phyloP scores from a whole-genome alignment of 2,329 filamentous ascomycete species.

The Ceratocystis ficicola region DNA sequence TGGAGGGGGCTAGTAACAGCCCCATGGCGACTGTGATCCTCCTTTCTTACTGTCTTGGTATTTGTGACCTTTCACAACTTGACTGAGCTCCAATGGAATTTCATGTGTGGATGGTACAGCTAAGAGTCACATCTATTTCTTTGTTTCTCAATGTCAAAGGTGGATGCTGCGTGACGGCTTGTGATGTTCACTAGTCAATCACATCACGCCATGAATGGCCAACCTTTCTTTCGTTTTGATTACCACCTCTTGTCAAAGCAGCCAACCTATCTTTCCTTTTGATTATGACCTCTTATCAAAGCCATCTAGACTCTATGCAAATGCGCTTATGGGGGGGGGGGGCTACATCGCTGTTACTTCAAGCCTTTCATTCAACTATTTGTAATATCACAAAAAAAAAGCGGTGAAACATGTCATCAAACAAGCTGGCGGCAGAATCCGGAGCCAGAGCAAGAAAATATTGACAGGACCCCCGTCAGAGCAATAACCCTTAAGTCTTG shows the following conservation, averaged over 20 bases:
- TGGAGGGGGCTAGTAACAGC: neutral
- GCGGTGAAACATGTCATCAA: slow-evolving; percentile 3
- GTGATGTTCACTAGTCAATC: neutral
- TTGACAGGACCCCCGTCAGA: neutral
- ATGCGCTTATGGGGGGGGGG: too few relatives aligned
- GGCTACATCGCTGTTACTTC: neutral
- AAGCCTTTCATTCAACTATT: neutral
- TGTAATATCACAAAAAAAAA: neutral
- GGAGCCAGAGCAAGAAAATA: neutral
- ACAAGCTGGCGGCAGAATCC: neutral
- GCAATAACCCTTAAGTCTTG: neutral
- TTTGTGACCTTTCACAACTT: slow-evolving; percentile 12
- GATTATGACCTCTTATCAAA: too few relatives aligned
- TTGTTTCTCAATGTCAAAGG: neutral
- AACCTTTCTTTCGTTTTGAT: too few relatives aligned
- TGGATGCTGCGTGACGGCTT: neutral
- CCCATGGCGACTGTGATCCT: neutral
- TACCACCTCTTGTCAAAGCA: too few relatives aligned
- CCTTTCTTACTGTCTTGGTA: slow-evolving; percentile 13
- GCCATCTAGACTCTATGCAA: too few relatives aligned
- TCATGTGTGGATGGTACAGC: too few relatives aligned
- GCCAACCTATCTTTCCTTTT: too few relatives aligned
- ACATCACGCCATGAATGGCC: neutral
- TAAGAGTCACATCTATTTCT: neutral
- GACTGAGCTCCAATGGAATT: too few relatives aligned